Evolutionary conservation across 345 rosid genomes (phyloP), one percentile per base, ranked within the genome.

Genomic region (Euphorbia peplus): DNA sequence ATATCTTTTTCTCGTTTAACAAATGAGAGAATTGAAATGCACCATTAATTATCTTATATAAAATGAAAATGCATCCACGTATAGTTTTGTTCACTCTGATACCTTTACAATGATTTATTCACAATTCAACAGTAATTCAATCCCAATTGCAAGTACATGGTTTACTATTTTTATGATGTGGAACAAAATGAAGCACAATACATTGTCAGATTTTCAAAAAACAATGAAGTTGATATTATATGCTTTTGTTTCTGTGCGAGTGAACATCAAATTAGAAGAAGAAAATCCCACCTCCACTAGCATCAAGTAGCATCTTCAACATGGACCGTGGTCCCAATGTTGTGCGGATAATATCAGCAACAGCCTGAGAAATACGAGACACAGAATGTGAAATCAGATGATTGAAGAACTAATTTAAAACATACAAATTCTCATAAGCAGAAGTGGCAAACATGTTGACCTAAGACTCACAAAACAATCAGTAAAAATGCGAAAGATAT

Each of bases 301-400:
- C 87, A 85, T 89, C 95, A 60, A 95, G 97, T 29, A 95, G 86
- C 99, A 95, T 95, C 86, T 95, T 95, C 70, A 89, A 69, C 99
- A 95, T 95, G 64, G 97, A 89, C 19, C 99, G 79, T 42, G 99
- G 99, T 56, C 97, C 99, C 83, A 95, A 82, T 26, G 99, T 95
- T 8, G 96, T 95, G n/a, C 99, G 89, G 16, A 91, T 83, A 26
- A 91, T 89, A 30, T 89, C 96, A 70, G 99, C 95, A 70, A 95
- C 93, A 64, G 89, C 97, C 98, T 90, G 73, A 47, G 26, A 72
- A 35, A 28, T 19, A 52, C 37, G 15, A 61, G 48, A 42, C 41
- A 39, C 10, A 44, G n/a, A 21, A 64, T 26, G 44, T 60, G 29
- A 21, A 21, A 50, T 29, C 58, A 73, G 51, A 53, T 37, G 16